Evolutionary conservation across 2,329 filamentous ascomycete genomes (phyloP), one percentile per base, ranked within the genome.

Genomic region (Elsinoe perseae): DNA sequence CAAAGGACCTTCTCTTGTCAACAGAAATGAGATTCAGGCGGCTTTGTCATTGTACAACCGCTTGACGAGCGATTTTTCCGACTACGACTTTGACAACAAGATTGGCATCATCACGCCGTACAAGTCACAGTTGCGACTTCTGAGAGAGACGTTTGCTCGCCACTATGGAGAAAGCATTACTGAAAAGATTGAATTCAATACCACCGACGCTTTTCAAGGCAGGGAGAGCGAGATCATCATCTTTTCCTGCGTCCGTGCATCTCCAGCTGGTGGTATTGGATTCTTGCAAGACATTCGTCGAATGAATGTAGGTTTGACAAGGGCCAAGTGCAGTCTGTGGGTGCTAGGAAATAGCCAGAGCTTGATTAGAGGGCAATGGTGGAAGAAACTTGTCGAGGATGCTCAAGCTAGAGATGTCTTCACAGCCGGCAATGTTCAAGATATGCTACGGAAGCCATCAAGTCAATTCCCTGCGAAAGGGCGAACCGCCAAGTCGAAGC

Each of bases 51-150:
- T 98, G 10, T 97, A 93, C 68, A 80, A 87, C 40, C 83, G 90
- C 3, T 81, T 98, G 61, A 82, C 80, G 36, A 79, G 77, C 0
- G 91, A 95, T 66, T 92, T 71, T 58, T 62, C 86, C 61, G 74
- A 77, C 2, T 81, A 81, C 60, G 82, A 95, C 64, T 83, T 93
- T 63, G 81, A 79, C 36, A 83, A 87, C 60, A 95, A 95, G 68
- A 86, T 98, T 56, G 93, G 93, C 63, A 92, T 98, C 69, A 98
- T 98, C 68, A 97, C 95, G 0, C 93, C 92, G 0, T 98, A 98
- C 73, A 98, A 97, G 69, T 90, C 89, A 18, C 93, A 98, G 69
- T 75, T 98, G 12, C 82, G 80, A 57, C 85, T 90, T 69, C 77
- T 98, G 58, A 90, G 87, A 61, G 76, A 78, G 46, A 83, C 84